These are phyloP conservation scores for Cystobasidium pallidum DNA, from an alignment of 1,284 basidiomycete species.

Conservation along the genomic window DNA sequence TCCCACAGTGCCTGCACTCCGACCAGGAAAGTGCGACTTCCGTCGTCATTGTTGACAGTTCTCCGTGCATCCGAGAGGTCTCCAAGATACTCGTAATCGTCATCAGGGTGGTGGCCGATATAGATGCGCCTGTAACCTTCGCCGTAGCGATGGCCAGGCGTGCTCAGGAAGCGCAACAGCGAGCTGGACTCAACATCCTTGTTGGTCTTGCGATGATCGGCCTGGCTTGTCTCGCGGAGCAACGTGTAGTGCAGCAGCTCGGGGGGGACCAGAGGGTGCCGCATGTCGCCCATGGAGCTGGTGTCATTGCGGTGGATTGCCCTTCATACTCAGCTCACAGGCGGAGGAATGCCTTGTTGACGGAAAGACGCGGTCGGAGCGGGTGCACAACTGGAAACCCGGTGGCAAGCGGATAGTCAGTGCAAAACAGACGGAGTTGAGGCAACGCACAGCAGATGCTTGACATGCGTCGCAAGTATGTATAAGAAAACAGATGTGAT, in stretches of 20 bases:
- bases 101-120: slow-evolving; percentile 31
- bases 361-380: too few species aligned
- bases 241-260: slow-evolving; percentile 33
- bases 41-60: background rate
- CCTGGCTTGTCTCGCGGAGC: slow-evolving; percentile 16
- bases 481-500: too few species aligned
- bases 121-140: slow-evolving; percentile 36
- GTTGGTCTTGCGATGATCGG: background rate
- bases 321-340: background rate
- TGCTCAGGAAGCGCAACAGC: slow-evolving; percentile 33
- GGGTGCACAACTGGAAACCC: too few species aligned
- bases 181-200: slow-evolving; percentile 4
- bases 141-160: slow-evolving; percentile 33
- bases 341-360: background rate
- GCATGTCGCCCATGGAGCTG: background rate
- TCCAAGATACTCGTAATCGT: background rate
- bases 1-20: slow-evolving; percentile 36
- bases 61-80: background rate
- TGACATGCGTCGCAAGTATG: too few species aligned
- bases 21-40: slow-evolving; percentile 23
- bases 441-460: too few species aligned
- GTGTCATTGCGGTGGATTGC: background rate
- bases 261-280: slow-evolving; percentile 24
- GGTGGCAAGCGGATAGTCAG: too few species aligned
- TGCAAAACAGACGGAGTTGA: too few species aligned